Conservation (phyloP, 2,329 filamentous ascomycete genomes). For the Diplodia corticola region DNA sequence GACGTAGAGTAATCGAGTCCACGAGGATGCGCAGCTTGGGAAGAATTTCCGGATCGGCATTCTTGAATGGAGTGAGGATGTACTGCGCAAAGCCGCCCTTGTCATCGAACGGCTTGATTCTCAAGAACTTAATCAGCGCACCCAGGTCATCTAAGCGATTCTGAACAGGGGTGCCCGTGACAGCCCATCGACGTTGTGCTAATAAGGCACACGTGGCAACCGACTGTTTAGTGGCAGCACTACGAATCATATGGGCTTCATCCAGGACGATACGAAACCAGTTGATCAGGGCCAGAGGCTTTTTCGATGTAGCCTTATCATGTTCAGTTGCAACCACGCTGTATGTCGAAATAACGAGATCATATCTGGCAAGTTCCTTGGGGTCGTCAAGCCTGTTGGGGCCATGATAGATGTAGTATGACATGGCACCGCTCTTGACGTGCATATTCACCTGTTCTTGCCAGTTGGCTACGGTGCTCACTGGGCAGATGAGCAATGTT, state of each 20-base stretch:
- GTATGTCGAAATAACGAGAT: slow-evolving; percentile 91
- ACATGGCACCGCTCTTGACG: slow-evolving; percentile 63
- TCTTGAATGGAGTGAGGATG: slow-evolving; percentile 84
- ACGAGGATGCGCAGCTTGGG: slow-evolving; percentile 85
- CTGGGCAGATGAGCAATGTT: slow-evolving; percentile 83
- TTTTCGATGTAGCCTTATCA: slow-evolving; percentile 56
- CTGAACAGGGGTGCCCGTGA: slow-evolving; percentile 95
- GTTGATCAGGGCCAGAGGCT: slow-evolving; percentile 73
- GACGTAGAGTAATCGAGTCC: slow-evolving; percentile 88
- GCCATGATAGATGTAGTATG: slow-evolving; percentile 85
- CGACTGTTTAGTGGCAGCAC: slow-evolving; percentile 76
- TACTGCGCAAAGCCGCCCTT: slow-evolving; percentile 72
- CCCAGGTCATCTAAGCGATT: slow-evolving; percentile 90
- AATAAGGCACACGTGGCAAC: slow-evolving; percentile 79
- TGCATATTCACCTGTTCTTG: slow-evolving; percentile 87
- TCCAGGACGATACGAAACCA: slow-evolving; percentile 95
- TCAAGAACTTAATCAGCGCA: slow-evolving; percentile 81
- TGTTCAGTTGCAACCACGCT: slow-evolving; percentile 82
- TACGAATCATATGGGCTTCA: slow-evolving; percentile 92
- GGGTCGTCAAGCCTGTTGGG: slow-evolving; percentile 67
- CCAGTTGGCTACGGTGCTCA: slow-evolving; percentile 94
- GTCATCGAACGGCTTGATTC: slow-evolving; percentile 82
- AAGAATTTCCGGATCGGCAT: slow-evolving; percentile 78
- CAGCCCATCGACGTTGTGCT: slow-evolving; percentile 85
- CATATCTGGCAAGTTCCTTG: slow-evolving; percentile 67